Evolutionary conservation across 306 rosid genomes (phyloP), one percentile per base, ranked within the genome.

Genomic region (Ormosia emarginata): DNA sequence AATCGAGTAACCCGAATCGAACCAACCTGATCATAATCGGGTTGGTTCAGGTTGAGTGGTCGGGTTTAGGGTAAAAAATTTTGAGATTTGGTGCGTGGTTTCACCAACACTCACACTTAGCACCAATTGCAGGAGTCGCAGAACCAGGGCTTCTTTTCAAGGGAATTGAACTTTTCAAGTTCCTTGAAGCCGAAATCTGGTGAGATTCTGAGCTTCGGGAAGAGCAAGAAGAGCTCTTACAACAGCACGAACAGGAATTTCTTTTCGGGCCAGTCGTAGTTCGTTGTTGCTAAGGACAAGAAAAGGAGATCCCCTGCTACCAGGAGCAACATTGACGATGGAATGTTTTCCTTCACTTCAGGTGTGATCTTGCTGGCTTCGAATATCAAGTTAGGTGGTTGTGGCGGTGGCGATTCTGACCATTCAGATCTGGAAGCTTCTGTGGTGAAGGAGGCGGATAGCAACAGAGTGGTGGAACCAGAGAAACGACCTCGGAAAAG

Each of bases 361-460:
- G 92, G 89, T 17, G 89, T 87, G 83, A 78, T 93, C 59, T 63
- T 90, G 36, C 91, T 91, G 10, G 66, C 87, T 1, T 47, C 86
- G 3, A 88, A 86, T 14, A 49, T 56, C 18, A 90, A 91, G 64
- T 76, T 91, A 0, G 52, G 73, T 4, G 69, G 56, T 4, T 41
- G 68, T 4, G 43, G 57, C 3, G 80, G 47, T 3, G 80, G 70
- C 1, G 86, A 82, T 37, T 82, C 96, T 0, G 97, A 93, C 36
- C 92, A 90, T 67, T 93, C 98, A 0, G 98, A 93, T 71, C 87
- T 93, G 0, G 98, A 93, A 69, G 97, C 90, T 2, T 91, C 98
- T 0, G 98, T 90, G 53, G 91, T 86, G 11, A 83, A 87, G 55
- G 94, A 90, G 80, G 90, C 77, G 0, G 93, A 91, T 6, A 88